Evolutionary conservation across 208 protist genomes (phyloP).

Genomic region (Wallacemonas sp.): DNA sequence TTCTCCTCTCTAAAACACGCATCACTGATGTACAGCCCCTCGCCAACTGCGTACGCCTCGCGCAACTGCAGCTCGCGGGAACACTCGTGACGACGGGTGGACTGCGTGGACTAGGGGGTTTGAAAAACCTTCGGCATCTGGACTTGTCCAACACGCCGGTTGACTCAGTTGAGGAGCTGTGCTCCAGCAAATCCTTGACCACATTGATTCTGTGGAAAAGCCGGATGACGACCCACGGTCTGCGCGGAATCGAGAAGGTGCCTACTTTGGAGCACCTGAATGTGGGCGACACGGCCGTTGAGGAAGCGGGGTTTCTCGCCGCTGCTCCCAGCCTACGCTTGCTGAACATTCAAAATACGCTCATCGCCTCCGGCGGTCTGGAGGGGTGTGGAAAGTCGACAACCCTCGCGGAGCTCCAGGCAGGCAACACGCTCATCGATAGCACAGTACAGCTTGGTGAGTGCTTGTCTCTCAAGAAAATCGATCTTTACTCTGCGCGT

Average conservation of each 20-base stretch:
- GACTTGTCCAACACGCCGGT: conserved; percentile 30
- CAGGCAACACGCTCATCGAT: background rate
- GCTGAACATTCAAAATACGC: conserved; percentile 5
- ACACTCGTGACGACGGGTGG: conserved; percentile 18
- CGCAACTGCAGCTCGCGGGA: conserved; percentile 23
- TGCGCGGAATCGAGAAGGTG: conserved; percentile 6
- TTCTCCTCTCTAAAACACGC: conserved; percentile 23
- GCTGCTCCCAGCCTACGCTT: background rate
- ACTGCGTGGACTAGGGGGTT: conserved; percentile 16
- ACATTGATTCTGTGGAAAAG: conserved; percentile 27
- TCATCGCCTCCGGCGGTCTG: background rate
- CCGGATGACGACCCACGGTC: conserved; percentile 18
- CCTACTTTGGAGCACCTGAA: conserved; percentile 23
- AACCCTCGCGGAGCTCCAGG: background rate
- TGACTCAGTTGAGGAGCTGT: conserved; percentile 12
- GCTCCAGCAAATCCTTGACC: conserved; percentile 14
- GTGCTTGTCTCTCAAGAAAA: conserved; percentile 14
- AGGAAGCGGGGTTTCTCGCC: conserved; percentile 15
- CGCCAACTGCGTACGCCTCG: conserved; percentile 1
- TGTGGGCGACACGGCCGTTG: conserved; percentile 19
- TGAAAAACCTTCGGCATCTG: conserved; percentile 20
- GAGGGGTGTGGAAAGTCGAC: background rate
- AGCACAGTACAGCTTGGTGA: background rate
- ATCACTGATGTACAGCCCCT: conserved; percentile 20
- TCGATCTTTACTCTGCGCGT: conserved; percentile 24